A percentile compares a stretch with the other conserved stretches of the same genome.
Conservation (phyloP, 148 eudicot genomes). For the Persicaria tinctoria region DNA sequence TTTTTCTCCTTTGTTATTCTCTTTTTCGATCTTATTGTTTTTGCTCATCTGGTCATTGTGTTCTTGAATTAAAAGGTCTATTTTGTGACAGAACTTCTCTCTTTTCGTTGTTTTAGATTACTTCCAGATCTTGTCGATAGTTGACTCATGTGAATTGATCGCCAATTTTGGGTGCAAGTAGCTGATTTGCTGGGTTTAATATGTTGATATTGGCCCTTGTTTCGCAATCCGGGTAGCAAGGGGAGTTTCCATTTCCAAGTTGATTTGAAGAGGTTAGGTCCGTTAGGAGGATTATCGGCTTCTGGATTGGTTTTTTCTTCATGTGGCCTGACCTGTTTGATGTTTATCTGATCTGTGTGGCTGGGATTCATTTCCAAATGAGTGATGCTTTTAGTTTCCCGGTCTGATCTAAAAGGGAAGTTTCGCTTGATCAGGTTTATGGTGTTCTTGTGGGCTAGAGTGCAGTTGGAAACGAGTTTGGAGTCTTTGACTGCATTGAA, state of each 20-base stretch:
- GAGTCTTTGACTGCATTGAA: background rate
- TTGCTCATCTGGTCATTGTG: background rate
- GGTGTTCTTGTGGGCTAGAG: background rate
- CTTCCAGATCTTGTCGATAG: conserved; percentile 2
- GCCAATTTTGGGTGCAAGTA: background rate
- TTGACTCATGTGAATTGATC: conserved; percentile 5
- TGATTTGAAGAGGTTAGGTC: background rate
- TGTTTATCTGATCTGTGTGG: background rate
- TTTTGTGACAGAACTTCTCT: background rate
- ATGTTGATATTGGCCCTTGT: background rate
- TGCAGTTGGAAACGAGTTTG: background rate
- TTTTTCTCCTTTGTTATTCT: no score
- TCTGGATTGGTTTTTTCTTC: background rate
- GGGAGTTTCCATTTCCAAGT: background rate
- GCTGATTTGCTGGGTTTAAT: background rate
- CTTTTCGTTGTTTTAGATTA: background rate
- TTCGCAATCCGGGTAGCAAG: background rate
- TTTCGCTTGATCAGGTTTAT: background rate
- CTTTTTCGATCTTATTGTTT: background rate
- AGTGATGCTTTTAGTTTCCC: background rate
- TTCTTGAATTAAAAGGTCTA: background rate
- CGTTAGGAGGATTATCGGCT: background rate
- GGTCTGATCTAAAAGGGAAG: background rate
- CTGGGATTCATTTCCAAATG: background rate
- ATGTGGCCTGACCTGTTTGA: background rate